Evolutionary conservation across 2,329 filamentous ascomycete genomes (phyloP), one percentile per base, ranked within the genome.

Genomic region (Aspergillus ibericus): DNA sequence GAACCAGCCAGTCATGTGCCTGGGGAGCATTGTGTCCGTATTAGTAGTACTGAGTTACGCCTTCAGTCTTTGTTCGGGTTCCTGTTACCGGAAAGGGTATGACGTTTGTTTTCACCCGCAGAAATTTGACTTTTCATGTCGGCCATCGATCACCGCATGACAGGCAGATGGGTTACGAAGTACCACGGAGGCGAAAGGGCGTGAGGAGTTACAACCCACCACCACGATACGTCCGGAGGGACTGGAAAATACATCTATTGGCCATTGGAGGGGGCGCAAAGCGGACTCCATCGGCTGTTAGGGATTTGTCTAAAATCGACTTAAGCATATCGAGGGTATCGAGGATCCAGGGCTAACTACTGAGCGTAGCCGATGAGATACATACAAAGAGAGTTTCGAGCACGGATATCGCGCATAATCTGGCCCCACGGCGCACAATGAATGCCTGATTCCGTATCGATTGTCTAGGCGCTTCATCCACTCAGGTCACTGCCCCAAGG

Each of bases 351-450:
- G 27, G 38, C 38, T 38, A 38, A 38, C 35, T 16, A 15, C 35
- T 47, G 29, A 42, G 38, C 38, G 38, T 42, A 42, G 38, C 38
- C 38, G 38, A 42, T 12, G 20, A 42, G 38, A 42, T 20, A 42
- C 38, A 42, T 42, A 42, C 38, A 42, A 47, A 47, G 6, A 47
- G 42, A 27, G 42, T 47, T 47, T 47, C 22, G 42, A 47, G 20
- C 42, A 47, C 42, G 42, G 42, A 47, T 47, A 47, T 47, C 42
- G 42, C 42, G 42, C 42, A 27, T 47, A 47, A 47, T 47, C 22
- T 47, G 42, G 42, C 22, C 42, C 42, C 42, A 47, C 42, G 42
- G 13, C 20, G 22, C 22, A 25, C 42, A 47, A 16, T 27, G 22
- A 47, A 47, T 22, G 42, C 42, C 42, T n/a, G 42, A n/a, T 29